Percentiles rank a stretch among this genome's conserved stretches.
Evolutionary conservation across 306 rosid genomes (phyloP).

Genomic region (Lathyrus tuberosus): DNA sequence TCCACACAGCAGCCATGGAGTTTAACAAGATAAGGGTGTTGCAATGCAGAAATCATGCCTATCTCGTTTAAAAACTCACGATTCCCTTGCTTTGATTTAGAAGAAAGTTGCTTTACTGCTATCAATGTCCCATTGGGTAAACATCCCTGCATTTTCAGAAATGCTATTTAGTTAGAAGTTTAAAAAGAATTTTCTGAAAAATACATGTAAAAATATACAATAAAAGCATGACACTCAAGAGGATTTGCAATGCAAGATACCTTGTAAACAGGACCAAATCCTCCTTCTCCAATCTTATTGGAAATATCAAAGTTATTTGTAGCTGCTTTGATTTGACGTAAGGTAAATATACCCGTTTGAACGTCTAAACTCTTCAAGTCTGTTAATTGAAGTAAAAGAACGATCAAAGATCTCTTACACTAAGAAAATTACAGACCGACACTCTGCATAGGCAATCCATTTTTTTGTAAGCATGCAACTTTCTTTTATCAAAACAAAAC

Average conservation of each 20-base stretch:
- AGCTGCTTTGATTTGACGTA: slow-evolving; percentile 58
- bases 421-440: not conserved
- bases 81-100: slow-evolving; percentile 75
- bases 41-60: slow-evolving; percentile 70
- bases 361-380: slow-evolving; percentile 51
- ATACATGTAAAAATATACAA: not conserved
- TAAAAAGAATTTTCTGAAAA: not conserved
- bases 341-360: slow-evolving; percentile 49
- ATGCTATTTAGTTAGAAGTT: not conserved
- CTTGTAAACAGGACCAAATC: slow-evolving; percentile 70
- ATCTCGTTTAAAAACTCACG: slow-evolving; percentile 73
- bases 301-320: slow-evolving; percentile 51
- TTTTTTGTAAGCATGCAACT: not conserved
- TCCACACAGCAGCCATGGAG: slow-evolving; percentile 46
- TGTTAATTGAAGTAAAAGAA: slow-evolving; percentile 30
- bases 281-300: slow-evolving; percentile 72
- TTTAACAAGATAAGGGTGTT: slow-evolving; percentile 53
- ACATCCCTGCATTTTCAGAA: slow-evolving; percentile 25
- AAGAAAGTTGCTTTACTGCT: slow-evolving; percentile 70
- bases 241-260: slow-evolving; percentile 25
- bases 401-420: not conserved
- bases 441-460: not conserved
- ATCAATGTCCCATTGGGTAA: slow-evolving; percentile 55
- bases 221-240: not conserved
- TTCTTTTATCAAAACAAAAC: slow-evolving; percentile 2